phyloP scores from a whole-genome alignment of 2,329 filamentous ascomycete species.

The Emergomyces orientalis region DNA sequence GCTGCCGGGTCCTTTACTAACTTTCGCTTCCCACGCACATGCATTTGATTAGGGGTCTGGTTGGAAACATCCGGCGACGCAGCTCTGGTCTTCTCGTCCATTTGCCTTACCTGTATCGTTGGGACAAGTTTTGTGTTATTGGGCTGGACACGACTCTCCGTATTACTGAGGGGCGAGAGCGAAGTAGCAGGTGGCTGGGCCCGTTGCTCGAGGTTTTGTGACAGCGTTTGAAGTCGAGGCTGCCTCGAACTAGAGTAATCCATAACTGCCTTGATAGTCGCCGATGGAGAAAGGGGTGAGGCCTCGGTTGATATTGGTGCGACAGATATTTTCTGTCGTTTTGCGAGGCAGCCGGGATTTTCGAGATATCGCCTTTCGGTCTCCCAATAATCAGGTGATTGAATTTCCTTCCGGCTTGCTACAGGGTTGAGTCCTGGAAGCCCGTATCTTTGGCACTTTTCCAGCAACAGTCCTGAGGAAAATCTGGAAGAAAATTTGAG shows the following conservation, averaged over 20 bases:
- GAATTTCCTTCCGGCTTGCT: neutral
- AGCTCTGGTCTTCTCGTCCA: neutral
- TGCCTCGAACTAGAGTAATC: too few species aligned
- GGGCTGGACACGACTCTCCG: neutral
- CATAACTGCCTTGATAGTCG: neutral
- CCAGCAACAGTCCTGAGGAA: neutral
- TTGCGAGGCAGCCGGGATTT: neutral
- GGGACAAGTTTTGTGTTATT: neutral
- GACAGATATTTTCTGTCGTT: neutral
- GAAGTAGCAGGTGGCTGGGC: neutral
- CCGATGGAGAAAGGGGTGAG: neutral
- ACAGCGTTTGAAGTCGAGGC: too few species aligned
- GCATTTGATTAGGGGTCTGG: neutral
- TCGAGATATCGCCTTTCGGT: neutral
- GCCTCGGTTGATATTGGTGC: neutral
- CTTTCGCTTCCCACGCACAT: neutral
- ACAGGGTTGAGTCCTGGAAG: neutral
- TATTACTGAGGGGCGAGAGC: neutral
- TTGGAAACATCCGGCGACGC: neutral
- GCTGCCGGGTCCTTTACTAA: neutral
- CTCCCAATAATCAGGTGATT: neutral
- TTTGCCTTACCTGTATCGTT: neutral
- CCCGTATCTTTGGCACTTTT: neutral
- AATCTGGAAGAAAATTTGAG: neutral
- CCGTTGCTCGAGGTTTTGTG: too few species aligned